Percentiles rank a stretch among this genome's conserved stretches.
Evolutionary conservation across 345 rosid genomes (phyloP).

Genomic region (Arabis alpina): DNA sequence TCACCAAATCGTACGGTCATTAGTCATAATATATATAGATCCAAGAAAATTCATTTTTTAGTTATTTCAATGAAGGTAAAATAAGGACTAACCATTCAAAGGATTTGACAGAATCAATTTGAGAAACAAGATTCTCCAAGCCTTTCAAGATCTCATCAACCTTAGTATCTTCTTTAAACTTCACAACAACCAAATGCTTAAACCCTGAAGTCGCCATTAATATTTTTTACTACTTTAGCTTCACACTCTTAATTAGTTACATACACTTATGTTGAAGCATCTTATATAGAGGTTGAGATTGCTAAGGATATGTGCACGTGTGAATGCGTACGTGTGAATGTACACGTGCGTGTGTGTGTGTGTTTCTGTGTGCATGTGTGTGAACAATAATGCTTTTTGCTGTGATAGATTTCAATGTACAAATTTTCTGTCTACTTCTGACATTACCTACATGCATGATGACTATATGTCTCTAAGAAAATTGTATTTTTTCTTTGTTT

Average conservation of each 20-base stretch:
- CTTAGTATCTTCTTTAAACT: slow-evolving; percentile 72
- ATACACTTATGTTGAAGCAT: slow-evolving; percentile 26
- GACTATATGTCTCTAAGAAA: slow-evolving; percentile 36
- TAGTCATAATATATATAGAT: not conserved
- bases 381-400: slow-evolving; percentile 36
- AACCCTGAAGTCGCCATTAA: slow-evolving; percentile 58
- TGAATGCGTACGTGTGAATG: slow-evolving; percentile 32
- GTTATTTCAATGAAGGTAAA: not conserved
- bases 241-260: not conserved
- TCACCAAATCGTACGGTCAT: slow-evolving; percentile 18
- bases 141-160: slow-evolving; percentile 82
- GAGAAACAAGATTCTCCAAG: slow-evolving; percentile 75
- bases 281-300: slow-evolving; percentile 31
- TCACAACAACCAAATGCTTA: slow-evolving; percentile 85
- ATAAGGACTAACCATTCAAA: slow-evolving; percentile 64
- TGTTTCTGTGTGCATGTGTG: slow-evolving; percentile 41
- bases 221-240: slow-evolving; percentile 18
- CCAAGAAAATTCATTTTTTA: not conserved
- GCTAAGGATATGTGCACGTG: slow-evolving; percentile 26
- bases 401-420: slow-evolving; percentile 39
- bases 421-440: slow-evolving; percentile 30
- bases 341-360: slow-evolving; percentile 18
- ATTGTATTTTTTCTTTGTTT: slow-evolving; percentile 6
- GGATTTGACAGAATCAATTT: slow-evolving; percentile 79
- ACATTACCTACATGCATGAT: slow-evolving; percentile 27